phyloP scores from a whole-genome alignment of 495 filamentous ascomycete genomes.

The Chlorociboria aeruginascens region DNA sequence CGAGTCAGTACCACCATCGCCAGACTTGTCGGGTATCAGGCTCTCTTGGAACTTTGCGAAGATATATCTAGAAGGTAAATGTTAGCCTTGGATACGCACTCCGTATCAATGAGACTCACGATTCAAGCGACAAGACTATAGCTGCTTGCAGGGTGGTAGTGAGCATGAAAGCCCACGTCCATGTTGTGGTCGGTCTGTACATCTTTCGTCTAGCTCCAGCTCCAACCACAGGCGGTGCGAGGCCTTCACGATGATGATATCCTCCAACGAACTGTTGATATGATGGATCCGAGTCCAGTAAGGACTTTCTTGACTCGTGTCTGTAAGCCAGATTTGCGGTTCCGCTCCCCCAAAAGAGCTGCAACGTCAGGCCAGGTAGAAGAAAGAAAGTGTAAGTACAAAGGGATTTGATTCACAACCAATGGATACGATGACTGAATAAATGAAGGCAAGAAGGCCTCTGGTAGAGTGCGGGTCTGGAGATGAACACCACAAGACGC shows the following conservation, averaged over 20 bases:
- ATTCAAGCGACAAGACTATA: slow-evolving; percentile 71
- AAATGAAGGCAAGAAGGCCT: slow-evolving; percentile 3
- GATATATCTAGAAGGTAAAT: slow-evolving; percentile 35
- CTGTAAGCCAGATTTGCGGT: slow-evolving; percentile 21
- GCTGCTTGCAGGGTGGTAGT: slow-evolving; percentile 64
- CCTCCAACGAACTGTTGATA: slow-evolving; percentile 34
- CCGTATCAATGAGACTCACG: slow-evolving; percentile 41
- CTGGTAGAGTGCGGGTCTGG: slow-evolving; percentile 5
- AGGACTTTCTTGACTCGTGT: slow-evolving; percentile 17
- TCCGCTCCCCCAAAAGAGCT: slow-evolving; percentile 11
- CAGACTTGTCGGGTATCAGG: slow-evolving; percentile 19
- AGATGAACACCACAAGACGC: background rate
- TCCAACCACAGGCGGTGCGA: slow-evolving; percentile 23
- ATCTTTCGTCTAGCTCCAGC: slow-evolving; percentile 14
- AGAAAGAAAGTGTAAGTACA: background rate
- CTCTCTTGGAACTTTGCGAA: slow-evolving; percentile 55
- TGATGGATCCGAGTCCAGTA: slow-evolving; percentile 19
- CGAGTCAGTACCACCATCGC: slow-evolving; percentile 15
- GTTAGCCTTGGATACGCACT: background rate
- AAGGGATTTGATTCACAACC: background rate
- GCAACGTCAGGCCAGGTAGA: slow-evolving; percentile 5
- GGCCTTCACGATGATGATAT: slow-evolving; percentile 45
- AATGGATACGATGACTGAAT: slow-evolving; percentile 1
- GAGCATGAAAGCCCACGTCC: slow-evolving; percentile 80
- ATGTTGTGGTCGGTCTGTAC: slow-evolving; percentile 40